Conservation (phyloP, 2,329 filamentous ascomycete genomes). For the Phyllosticta citrichinensis region DNA sequence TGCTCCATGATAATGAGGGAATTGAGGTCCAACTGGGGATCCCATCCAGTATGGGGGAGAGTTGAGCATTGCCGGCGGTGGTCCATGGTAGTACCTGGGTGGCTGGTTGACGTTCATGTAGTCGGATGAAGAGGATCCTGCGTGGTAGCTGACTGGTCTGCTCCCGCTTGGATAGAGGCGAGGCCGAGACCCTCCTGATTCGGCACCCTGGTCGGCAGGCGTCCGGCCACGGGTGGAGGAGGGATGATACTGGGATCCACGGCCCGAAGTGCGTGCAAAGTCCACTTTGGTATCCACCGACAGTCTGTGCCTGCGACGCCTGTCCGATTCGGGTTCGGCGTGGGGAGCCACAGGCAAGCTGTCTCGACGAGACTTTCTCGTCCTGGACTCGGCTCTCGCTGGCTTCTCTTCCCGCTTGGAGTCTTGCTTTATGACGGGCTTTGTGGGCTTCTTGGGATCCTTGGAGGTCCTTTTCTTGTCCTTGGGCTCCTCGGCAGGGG, state of each 20-base stretch:
- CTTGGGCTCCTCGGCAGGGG: not conserved
- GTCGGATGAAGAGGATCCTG: constrained; percentile 16
- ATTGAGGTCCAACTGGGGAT: constrained; percentile 14
- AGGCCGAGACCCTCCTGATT: constrained; percentile 16
- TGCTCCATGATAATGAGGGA: constrained; percentile 9
- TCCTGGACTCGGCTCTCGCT: not conserved
- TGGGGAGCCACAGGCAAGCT: not conserved
- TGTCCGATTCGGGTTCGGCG: not conserved
- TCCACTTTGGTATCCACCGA: constrained; percentile 21
- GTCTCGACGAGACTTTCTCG: constrained; percentile 4
- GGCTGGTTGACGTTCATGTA: constrained; percentile 17
- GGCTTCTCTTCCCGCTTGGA: not conserved
- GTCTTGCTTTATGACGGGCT: not conserved
- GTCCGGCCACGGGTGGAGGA: constrained; percentile 15
- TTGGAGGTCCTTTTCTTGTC: not conserved
- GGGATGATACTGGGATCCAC: constrained; percentile 21
- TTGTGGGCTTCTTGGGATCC: constrained; percentile 2
- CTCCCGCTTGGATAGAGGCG: constrained; percentile 15
- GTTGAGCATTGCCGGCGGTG: constrained; percentile 23
- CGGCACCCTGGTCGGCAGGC: constrained; percentile 18
- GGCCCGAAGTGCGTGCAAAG: constrained; percentile 18
- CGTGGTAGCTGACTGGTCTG: constrained; percentile 26
- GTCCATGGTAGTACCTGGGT: constrained; percentile 17
- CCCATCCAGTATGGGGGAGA: constrained; percentile 12
- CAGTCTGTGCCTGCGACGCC: not conserved